These are phyloP conservation scores for Ophiocordyceps robertsii DNA, from an alignment of 2,329 filamentous ascomycete species.

Conservation along the genomic window DNA sequence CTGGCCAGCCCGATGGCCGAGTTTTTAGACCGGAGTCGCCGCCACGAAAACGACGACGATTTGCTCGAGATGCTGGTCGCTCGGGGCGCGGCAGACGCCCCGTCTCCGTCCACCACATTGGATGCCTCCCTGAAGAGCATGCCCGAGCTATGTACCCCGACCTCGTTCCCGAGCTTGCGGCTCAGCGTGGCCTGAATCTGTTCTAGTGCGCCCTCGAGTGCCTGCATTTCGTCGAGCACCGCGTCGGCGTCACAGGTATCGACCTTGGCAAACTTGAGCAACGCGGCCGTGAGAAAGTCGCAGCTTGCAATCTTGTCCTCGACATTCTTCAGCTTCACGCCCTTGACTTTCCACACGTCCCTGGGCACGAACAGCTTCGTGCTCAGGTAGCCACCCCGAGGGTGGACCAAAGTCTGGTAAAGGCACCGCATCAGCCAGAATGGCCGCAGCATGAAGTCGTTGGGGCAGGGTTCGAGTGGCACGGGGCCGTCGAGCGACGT, in stretches of 20 bases:
- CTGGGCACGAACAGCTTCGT: slow-evolving; percentile 83
- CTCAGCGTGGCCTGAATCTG: slow-evolving; percentile 63
- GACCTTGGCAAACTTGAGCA: slow-evolving; percentile 70
- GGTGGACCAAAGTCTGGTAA: slow-evolving; percentile 84
- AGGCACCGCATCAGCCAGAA: slow-evolving; percentile 97
- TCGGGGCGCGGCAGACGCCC: slow-evolving; percentile 29
- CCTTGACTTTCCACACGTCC: slow-evolving; percentile 88
- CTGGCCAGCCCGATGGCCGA: slow-evolving; percentile 50
- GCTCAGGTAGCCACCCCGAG: slow-evolving; percentile 82
- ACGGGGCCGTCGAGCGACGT: slow-evolving; percentile 53
- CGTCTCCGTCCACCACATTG: slow-evolving; percentile 30
- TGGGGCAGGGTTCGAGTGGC: slow-evolving; percentile 81
- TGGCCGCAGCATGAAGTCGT: slow-evolving; percentile 75
- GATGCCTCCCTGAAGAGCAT: slow-evolving; percentile 61
- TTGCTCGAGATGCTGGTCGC: slow-evolving; percentile 57
- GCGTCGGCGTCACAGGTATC: slow-evolving; percentile 87
- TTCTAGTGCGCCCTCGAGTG: slow-evolving; percentile 72
- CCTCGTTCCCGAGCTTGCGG: slow-evolving; percentile 86
- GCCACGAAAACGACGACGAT: slow-evolving; percentile 64
- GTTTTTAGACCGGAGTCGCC: slow-evolving; percentile 79
- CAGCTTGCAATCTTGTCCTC: slow-evolving; percentile 93
- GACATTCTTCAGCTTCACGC: slow-evolving; percentile 78
- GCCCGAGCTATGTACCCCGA: slow-evolving; percentile 66
- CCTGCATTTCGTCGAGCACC: slow-evolving; percentile 87
- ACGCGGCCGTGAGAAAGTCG: slow-evolving; percentile 77